Percentiles rank a stretch among this genome's conserved stretches.
phyloP scores from a whole-genome alignment of 495 filamentous ascomycete species.

The Tuber aestivum region DNA sequence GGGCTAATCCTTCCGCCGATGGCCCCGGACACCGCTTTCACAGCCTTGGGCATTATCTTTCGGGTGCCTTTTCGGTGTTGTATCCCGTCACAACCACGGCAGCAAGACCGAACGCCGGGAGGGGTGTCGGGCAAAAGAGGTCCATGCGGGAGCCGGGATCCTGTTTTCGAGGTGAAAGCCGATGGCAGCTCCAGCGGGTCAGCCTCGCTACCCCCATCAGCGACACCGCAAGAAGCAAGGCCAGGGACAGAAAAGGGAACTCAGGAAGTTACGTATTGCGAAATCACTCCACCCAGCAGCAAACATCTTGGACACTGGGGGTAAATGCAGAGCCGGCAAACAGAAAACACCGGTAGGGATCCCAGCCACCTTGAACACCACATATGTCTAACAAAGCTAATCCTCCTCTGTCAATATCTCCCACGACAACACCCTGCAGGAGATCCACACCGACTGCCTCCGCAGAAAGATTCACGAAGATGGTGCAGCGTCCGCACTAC shows the following conservation, averaged over 20 bases:
- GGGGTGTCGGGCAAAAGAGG: constrained; percentile 19
- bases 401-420: too few species aligned
- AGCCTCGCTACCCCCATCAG: constrained; percentile 4
- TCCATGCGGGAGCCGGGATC: constrained; percentile 25
- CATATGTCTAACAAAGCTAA: too few species aligned
- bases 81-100: constrained; percentile 31
- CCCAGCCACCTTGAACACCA: too few species aligned
- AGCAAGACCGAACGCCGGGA: constrained; percentile 11
- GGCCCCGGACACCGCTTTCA: constrained; percentile 7
- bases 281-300: constrained; percentile 27
- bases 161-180: constrained; percentile 20
- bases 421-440: too few species aligned
- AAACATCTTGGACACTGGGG: neutral
- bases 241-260: neutral
- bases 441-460: too few species aligned
- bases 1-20: constrained; percentile 7
- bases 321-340: too few species aligned
- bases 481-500: too few species aligned
- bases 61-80: constrained; percentile 21
- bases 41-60: constrained; percentile 20
- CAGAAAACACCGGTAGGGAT: too few species aligned
- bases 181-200: constrained; percentile 28
- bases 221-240: neutral
- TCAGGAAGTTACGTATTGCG: constrained; percentile 33
- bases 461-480: too few species aligned